phyloP scores from a whole-genome alignment of 371 early-diverging fungal genomes.

The Zychaea mexicana region DNA sequence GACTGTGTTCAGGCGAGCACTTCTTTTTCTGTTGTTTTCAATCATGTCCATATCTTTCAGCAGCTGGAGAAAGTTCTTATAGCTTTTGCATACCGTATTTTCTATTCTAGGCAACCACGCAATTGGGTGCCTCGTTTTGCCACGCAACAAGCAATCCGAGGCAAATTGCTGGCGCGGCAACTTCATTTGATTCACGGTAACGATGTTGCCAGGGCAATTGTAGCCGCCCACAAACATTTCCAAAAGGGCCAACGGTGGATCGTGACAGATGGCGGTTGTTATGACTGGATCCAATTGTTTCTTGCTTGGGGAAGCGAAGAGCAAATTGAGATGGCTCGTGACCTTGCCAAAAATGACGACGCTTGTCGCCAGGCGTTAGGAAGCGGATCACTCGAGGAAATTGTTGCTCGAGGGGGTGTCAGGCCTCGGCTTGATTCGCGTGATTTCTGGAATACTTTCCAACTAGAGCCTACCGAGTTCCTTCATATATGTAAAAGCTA shows the following conservation, averaged over 20 bases:
- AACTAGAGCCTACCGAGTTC: constrained; percentile 34
- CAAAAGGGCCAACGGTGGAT: constrained; percentile 41
- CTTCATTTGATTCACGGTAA: constrained; percentile 50
- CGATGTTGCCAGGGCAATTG: constrained; percentile 45
- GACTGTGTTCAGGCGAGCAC: too few species aligned
- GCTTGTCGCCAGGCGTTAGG: constrained; percentile 24
- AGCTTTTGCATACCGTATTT: not conserved
- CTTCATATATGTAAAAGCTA: constrained; percentile 14
- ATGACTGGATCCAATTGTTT: constrained; percentile 47
- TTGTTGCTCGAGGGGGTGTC: constrained; percentile 30
- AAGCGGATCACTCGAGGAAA: constrained; percentile 29
- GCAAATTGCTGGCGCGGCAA: constrained; percentile 38
- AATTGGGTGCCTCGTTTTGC: constrained; percentile 48
- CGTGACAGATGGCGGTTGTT: constrained; percentile 39
- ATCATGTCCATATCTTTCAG: too few species aligned
- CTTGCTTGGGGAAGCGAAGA: constrained; percentile 38
- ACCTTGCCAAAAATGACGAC: constrained; percentile 27
- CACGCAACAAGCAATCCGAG: constrained; percentile 28
- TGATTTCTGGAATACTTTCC: constrained; percentile 50
- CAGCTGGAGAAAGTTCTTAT: not conserved
- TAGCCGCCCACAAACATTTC: constrained; percentile 36
- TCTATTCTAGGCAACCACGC: constrained; percentile 45
- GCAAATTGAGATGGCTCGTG: constrained; percentile 28
- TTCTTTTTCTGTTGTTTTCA: too few species aligned
- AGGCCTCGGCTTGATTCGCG: constrained; percentile 37